phyloP scores from a whole-genome alignment of 352 stramenopile species.

The Phytophthora uliginosa region DNA sequence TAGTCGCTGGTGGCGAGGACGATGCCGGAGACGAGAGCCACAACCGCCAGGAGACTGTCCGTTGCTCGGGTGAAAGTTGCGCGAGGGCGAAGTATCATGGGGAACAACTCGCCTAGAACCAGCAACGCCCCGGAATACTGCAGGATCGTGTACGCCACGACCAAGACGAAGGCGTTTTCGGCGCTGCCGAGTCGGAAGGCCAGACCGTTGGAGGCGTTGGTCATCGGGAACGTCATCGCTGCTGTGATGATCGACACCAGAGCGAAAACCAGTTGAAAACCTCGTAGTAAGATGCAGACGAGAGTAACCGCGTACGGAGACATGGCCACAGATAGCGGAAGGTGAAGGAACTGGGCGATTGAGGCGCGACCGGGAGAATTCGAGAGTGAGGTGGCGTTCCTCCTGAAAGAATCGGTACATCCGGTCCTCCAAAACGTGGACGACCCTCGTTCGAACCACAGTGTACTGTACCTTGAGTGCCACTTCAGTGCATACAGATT shows the following conservation, averaged over 20 bases:
- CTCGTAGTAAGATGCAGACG: constrained; percentile 33
- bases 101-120: constrained; percentile 41
- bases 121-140: constrained; percentile 37
- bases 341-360: not conserved
- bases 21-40: constrained; percentile 41
- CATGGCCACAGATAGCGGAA: constrained; percentile 24
- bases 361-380: constrained; percentile 10
- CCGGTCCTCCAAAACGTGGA: constrained; percentile 1
- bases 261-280: constrained; percentile 40
- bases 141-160: constrained; percentile 37
- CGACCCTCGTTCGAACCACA: constrained; percentile 1
- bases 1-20: constrained; percentile 37
- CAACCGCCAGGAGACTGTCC: constrained; percentile 37
- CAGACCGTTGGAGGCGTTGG: constrained; percentile 16
- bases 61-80: constrained; percentile 33
- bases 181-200: constrained; percentile 39
- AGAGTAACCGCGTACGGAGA: constrained; percentile 40
- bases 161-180: constrained; percentile 31
- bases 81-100: constrained; percentile 38
- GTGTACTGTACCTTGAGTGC: not conserved
- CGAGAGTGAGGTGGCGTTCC: constrained; percentile 24
- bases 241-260: constrained; percentile 41
- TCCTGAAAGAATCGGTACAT: constrained; percentile 2
- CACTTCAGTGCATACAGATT: not conserved
- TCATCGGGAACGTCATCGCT: constrained; percentile 24